These are phyloP conservation scores for Pleurotus djamor DNA, from an alignment of 768 basidiomycete genomes.

Conservation along the genomic window DNA sequence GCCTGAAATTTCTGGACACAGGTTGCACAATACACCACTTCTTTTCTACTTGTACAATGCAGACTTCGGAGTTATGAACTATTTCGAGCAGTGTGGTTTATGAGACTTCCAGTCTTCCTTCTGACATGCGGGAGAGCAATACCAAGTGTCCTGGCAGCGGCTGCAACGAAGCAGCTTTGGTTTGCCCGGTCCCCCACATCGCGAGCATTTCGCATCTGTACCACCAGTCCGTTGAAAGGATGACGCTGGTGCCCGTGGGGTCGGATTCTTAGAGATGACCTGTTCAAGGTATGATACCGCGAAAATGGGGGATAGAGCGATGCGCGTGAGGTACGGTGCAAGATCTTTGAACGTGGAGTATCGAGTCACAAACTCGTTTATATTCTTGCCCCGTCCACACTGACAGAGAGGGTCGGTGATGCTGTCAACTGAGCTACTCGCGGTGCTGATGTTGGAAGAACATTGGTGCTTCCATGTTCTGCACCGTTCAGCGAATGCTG, in stretches of 20 bases:
- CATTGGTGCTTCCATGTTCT: slow-evolving; percentile 46
- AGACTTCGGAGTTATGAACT: background rate
- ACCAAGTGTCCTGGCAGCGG: slow-evolving; percentile 25
- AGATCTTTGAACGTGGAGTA: slow-evolving; percentile 33
- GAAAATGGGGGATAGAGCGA: slow-evolving; percentile 54
- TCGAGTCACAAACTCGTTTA: slow-evolving; percentile 28
- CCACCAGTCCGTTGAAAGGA: background rate
- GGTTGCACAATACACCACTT: too few relatives aligned
- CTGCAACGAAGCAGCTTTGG: slow-evolving; percentile 21
- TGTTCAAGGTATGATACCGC: slow-evolving; percentile 47
- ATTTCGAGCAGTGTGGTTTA: background rate
- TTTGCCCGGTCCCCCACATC: slow-evolving; percentile 26
- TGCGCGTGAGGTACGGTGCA: slow-evolving; percentile 41
- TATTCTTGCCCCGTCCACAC: slow-evolving; percentile 50
- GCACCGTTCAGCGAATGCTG: slow-evolving; percentile 49
- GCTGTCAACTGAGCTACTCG: slow-evolving; percentile 25
- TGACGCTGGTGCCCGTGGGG: background rate
- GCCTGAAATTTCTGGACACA: too few relatives aligned
- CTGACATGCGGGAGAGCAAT: slow-evolving; percentile 29
- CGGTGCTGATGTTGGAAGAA: slow-evolving; percentile 42
- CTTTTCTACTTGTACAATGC: too few relatives aligned
- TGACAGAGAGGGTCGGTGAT: slow-evolving; percentile 43
- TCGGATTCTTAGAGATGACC: slow-evolving; percentile 11
- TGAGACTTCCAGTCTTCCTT: slow-evolving; percentile 8
- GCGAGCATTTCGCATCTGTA: slow-evolving; percentile 17